Evolutionary conservation across 1,284 basidiomycete genomes (phyloP).

Genomic region (Marasmius tenuissimus): DNA sequence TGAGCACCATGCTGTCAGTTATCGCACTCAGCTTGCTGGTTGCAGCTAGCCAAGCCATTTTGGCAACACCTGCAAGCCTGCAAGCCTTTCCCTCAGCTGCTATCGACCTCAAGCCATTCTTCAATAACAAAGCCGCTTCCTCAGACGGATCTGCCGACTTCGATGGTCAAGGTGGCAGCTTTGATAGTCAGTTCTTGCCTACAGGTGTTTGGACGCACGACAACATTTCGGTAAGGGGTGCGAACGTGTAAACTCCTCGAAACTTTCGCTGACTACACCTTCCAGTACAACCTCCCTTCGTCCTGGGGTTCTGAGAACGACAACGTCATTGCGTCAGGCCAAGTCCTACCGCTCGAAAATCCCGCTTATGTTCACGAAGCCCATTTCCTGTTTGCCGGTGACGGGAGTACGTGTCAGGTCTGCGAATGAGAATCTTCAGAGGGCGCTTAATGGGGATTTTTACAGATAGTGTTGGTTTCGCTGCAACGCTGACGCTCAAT

Average conservation of each 20-base stretch:
- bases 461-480: slow-evolving; percentile 29
- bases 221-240: slow-evolving; percentile 30
- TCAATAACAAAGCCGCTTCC: slow-evolving; percentile 44
- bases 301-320: slow-evolving; percentile 37
- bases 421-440: neutral
- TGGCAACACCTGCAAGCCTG: slow-evolving; percentile 11
- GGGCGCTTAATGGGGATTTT: neutral
- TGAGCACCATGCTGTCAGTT: neutral
- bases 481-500: slow-evolving; percentile 29
- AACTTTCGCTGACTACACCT: neutral
- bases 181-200: slow-evolving; percentile 35
- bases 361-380: slow-evolving; percentile 37
- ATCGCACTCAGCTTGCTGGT: neutral
- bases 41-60: neutral
- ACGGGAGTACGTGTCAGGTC: slow-evolving; percentile 20
- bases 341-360: slow-evolving; percentile 30
- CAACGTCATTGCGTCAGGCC: slow-evolving; percentile 39
- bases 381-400: slow-evolving; percentile 44
- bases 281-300: slow-evolving; percentile 38
- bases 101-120: slow-evolving; percentile 25
- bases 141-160: slow-evolving; percentile 37
- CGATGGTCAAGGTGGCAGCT: slow-evolving; percentile 35
- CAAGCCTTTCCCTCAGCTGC: slow-evolving; percentile 25
- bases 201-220: slow-evolving; percentile 33
- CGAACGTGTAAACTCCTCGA: neutral